Evolutionary conservation across 306 rosid species (phyloP), one percentile per base, ranked within the genome.

Genomic region (Sophora flavescens): DNA sequence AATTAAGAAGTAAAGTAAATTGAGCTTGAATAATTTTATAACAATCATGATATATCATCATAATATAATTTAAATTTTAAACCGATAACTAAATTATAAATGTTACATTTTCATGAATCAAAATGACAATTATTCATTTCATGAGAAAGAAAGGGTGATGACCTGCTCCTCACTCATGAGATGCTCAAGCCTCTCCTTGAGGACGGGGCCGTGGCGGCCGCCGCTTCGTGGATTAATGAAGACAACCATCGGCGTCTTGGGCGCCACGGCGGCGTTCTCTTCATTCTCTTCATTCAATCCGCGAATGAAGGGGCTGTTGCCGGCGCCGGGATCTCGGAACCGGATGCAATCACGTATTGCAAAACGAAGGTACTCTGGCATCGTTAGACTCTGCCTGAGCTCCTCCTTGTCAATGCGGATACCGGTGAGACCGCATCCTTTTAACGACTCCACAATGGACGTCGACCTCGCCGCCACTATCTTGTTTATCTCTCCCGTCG

Each of bases 111-210:
- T 9, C 14, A 44, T 1, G 14, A 44, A 44, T 44, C n/a, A n/a
- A n/a, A n/a, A n/a, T n/a, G n/a, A n/a, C n/a, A 22, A 22, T 22
- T 22, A 22, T 22, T 22, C 6, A 35, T 35, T 35, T 30, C 32
- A 30, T 30, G 32, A 30, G 32, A 44, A 17, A 12, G 10, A 41
- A 15, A 47, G 22, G 52, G 4, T 12, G 0, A 9, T 11, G 10
- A 94, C 99, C 97, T 96, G 99, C 75, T 92, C 98, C 76, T 88
- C 97, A 15, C 97, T 82, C 82, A 96, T 89, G 60, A 92, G 68
- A 70, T 80, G 76, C 79, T 87, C 91, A 28, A 96, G 96, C 84
- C 91, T 84, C 75, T 89, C 93, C 85, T 85, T 96, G 16, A 96
- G 99, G 69, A 78, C 57, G 0, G 91, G 89, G 1, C 99, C 98